These are phyloP conservation scores for Annulohypoxylon truncatum DNA, from an alignment of 2,329 filamentous ascomycete species.

Conservation along the genomic window DNA sequence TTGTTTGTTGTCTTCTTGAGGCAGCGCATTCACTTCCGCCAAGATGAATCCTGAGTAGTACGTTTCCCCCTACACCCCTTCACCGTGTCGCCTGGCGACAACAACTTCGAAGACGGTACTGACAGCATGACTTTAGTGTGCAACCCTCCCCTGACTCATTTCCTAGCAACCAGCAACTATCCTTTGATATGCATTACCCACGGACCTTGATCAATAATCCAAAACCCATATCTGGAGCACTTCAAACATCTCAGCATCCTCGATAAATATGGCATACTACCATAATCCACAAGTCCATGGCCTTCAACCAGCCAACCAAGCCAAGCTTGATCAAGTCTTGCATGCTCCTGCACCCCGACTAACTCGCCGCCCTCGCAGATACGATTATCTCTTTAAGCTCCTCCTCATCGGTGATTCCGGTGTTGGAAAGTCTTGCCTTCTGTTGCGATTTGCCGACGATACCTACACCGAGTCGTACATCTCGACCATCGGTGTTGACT, in stretches of 20 bases:
- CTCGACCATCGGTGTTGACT: constrained; percentile 99
- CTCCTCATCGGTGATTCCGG: constrained; percentile 99
- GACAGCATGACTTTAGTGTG: constrained; percentile 25
- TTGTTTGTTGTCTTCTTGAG: constrained; percentile 29
- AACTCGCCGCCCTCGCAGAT: constrained; percentile 69
- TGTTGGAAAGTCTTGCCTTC: constrained; percentile 99
- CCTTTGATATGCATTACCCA: constrained; percentile 26
- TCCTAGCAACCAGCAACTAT: constrained; percentile 5
- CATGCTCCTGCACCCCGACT: constrained; percentile 36
- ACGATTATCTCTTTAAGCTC: constrained; percentile 99
- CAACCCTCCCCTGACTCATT: constrained; percentile 21
- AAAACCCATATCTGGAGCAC: not conserved
- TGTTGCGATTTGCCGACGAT: constrained; percentile 97
- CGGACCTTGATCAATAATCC: constrained; percentile 10
- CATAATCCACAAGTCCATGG: constrained; percentile 9
- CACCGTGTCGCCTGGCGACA: constrained; percentile 42
- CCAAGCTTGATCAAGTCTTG: constrained; percentile 41
- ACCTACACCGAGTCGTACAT: constrained; percentile 99
- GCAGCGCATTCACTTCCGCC: constrained; percentile 52
- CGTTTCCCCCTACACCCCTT: constrained; percentile 56
- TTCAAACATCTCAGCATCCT: constrained; percentile 22
- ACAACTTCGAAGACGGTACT: constrained; percentile 19
- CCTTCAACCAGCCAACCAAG: constrained; percentile 40
- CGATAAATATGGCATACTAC: constrained; percentile 23
- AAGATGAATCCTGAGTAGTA: constrained; percentile 96